Evolutionary conservation across 2,329 filamentous ascomycete genomes (phyloP).

Genomic region (Fusarium austroafricanum): DNA sequence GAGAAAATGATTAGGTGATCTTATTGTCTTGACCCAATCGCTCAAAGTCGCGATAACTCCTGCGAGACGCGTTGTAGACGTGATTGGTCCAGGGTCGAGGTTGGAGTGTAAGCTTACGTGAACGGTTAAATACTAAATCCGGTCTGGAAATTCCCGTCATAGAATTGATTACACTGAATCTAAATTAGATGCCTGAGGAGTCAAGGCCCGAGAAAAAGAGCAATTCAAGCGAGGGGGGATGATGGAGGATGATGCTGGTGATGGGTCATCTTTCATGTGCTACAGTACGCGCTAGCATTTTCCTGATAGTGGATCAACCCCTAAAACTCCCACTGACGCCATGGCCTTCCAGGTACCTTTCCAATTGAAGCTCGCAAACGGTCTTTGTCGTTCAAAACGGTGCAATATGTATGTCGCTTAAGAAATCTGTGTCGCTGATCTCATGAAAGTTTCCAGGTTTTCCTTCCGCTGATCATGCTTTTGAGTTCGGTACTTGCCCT

Average conservation of each 20-base stretch:
- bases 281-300: too few relatives aligned
- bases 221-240: too few relatives aligned
- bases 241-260: too few relatives aligned
- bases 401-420: not conserved
- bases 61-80: too few relatives aligned
- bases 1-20: not conserved
- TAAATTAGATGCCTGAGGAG: not conserved
- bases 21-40: not conserved
- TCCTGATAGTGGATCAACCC: not conserved
- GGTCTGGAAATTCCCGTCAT: too few relatives aligned
- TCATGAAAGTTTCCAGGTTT: not conserved
- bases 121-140: too few relatives aligned
- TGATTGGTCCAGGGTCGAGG: not conserved
- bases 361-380: not conserved
- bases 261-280: not conserved
- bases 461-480: not conserved
- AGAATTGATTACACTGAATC: not conserved
- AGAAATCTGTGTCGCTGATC: constrained; percentile 7
- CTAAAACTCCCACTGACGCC: not conserved
- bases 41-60: not conserved
- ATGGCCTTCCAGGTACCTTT: not conserved
- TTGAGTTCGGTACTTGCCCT: constrained; percentile 20
- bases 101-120: not conserved
- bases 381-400: not conserved
- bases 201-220: too few relatives aligned